Evolutionary conservation across 441 rosid genomes (phyloP).

Genomic region (California macrophylla): DNA sequence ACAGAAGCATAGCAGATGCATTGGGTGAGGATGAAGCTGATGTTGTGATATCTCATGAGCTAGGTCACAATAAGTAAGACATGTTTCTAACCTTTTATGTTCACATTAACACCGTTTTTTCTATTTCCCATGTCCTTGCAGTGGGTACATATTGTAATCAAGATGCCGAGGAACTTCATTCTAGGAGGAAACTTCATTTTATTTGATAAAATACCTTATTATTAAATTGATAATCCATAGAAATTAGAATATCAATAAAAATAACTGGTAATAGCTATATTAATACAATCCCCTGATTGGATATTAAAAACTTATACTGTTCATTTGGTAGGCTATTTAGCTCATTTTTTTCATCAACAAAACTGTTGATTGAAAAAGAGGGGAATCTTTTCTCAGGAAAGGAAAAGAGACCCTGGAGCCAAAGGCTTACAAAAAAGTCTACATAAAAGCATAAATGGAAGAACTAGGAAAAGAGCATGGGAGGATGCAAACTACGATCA

Average conservation of each 20-base stretch:
- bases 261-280: no score
- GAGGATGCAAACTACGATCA: no score
- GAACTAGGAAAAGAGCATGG: no score
- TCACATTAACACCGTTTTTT: conserved; percentile 1
- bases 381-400: no score
- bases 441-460: no score
- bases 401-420: no score
- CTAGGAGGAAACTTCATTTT: background rate
- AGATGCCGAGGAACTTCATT: conserved; percentile 13
- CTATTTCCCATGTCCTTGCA: conserved; percentile 9
- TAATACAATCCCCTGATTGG: no score
- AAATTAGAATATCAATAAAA: background rate
- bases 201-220: conserved; percentile 7
- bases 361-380: no score
- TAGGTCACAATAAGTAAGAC: conserved; percentile 43
- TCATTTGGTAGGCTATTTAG: no score
- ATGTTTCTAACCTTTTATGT: conserved; percentile 9
- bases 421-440: no score
- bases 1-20: conserved; percentile 86
- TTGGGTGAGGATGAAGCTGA: conserved; percentile 99
- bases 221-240: background rate
- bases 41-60: conserved; percentile 62
- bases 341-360: no score
- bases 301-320: no score
- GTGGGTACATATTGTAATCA: conserved; percentile 2